Conservation (phyloP, 768 basidiomycete species). For the Serendipita indica region DNA sequence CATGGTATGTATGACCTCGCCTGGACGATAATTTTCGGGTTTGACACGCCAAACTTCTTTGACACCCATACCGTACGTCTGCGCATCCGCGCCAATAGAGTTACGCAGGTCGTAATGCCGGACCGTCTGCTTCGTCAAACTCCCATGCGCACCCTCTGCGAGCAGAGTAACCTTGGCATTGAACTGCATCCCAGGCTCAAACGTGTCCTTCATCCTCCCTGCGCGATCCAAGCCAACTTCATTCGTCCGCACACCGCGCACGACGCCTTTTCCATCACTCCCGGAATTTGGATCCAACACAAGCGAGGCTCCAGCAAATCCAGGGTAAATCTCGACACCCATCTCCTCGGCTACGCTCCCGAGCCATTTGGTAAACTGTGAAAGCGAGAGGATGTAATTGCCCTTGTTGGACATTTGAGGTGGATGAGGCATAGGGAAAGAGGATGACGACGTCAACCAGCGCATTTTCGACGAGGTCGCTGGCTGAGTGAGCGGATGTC, state of each 20-base stretch:
- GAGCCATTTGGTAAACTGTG: constrained; percentile 80
- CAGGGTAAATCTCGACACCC: constrained; percentile 93
- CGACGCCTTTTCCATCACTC: constrained; percentile 17
- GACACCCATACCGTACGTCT: constrained; percentile 90
- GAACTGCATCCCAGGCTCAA: constrained; percentile 96
- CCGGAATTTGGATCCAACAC: constrained; percentile 34
- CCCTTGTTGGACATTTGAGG: constrained; percentile 93
- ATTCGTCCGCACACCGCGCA: constrained; percentile 76
- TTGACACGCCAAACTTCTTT: constrained; percentile 96
- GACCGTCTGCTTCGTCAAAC: constrained; percentile 66
- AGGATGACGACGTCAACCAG: constrained; percentile 51
- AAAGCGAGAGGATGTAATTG: constrained; percentile 86
- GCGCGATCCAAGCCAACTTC: constrained; percentile 82
- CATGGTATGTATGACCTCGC: constrained; percentile 79
- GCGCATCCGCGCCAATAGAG: constrained; percentile 47
- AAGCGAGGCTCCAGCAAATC: constrained; percentile 82
- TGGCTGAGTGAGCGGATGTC: constrained; percentile 68
- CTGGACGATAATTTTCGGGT: constrained; percentile 41
- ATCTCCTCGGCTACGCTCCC: constrained; percentile 67
- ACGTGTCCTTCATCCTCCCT: constrained; percentile 63
- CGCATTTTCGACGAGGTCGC: constrained; percentile 75
- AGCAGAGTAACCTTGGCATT: constrained; percentile 81
- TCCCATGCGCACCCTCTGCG: constrained; percentile 91
- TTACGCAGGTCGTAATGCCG: constrained; percentile 58
- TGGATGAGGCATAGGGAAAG: constrained; percentile 83